phyloP scores from a whole-genome alignment of 768 basidiomycete species.

The Tulasnella sp. region DNA sequence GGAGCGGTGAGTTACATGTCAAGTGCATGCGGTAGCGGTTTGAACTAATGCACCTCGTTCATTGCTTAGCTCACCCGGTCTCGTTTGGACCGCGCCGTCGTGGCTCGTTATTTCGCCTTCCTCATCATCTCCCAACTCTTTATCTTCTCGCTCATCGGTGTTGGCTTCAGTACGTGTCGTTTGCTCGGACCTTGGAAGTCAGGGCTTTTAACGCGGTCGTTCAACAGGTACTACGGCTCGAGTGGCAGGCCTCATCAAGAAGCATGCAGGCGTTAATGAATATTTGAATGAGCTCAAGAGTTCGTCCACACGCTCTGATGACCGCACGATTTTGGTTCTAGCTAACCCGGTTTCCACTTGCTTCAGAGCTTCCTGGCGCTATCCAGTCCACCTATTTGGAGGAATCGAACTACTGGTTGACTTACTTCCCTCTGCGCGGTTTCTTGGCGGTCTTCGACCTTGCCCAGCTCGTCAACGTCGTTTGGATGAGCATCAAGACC shows the following conservation, averaged over 20 bases:
- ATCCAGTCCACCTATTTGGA: constrained; percentile 90
- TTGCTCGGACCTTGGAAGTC: neutral
- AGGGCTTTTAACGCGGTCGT: neutral
- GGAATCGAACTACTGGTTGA: constrained; percentile 91
- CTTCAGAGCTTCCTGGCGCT: constrained; percentile 62
- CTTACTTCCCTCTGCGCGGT: constrained; percentile 94
- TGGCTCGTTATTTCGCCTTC: constrained; percentile 92
- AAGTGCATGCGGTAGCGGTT: neutral
- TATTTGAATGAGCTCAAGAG: constrained; percentile 55
- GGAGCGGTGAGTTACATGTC: constrained; percentile 47
- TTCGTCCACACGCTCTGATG: constrained; percentile 40
- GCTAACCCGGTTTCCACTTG: neutral
- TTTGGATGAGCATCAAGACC: constrained; percentile 84
- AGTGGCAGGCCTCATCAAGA: constrained; percentile 53
- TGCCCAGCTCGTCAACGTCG: constrained; percentile 89
- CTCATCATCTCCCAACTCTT: constrained; percentile 91
- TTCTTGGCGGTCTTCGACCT: constrained; percentile 95
- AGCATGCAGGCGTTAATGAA: constrained; percentile 48
- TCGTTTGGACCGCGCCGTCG: constrained; percentile 84
- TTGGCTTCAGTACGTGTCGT: constrained; percentile 70
- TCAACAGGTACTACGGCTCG: constrained; percentile 45
- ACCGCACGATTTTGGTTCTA: neutral
- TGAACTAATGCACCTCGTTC: constrained; percentile 40
- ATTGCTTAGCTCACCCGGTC: constrained; percentile 66
- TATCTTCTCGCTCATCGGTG: constrained; percentile 91